Evolutionary conservation across 768 basidiomycete species (phyloP), one percentile per base, ranked within the genome.

Genomic region (Trametes punicea): DNA sequence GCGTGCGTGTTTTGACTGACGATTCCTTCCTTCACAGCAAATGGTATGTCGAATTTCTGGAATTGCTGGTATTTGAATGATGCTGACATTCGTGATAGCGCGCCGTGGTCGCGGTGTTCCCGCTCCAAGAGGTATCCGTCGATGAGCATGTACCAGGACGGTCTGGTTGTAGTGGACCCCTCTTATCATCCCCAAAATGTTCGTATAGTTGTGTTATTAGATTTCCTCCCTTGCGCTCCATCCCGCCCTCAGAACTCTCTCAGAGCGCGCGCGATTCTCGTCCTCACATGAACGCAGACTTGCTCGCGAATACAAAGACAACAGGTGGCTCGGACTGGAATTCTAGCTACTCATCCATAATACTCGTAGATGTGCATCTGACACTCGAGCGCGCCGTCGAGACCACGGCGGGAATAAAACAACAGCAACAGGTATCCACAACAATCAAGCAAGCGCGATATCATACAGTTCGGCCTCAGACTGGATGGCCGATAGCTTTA

Each of bases 21-120:
- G 50, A 56, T 59, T 52, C 38, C 58, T 20, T 64, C 62, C 66
- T 54, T 61, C 62, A 23, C 67, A 93, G 90, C 90, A 55, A 93
- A 93, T 61, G 90, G 90, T 90, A 70, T 69, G 78, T 59, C 23
- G 8, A 26, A 51, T 39, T 50, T 39, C 31, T 47, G 4, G 38
- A 16, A 36, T 23, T 21, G 26, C 42, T 11, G 10, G 45, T 21
- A 31, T 5, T 16, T 6, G 40, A 42, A 57, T 30, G 36, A 36
- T 33, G 36, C 55, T 56, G 15, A 41, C 53, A 55, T 30, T 60
- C 59, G 51, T 64, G 56, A 29, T 63, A 93, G 90, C 90, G 69
- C 90, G 90, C 63, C 90, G 90, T 68, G 91, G 91, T 67, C 88
- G 90, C 64, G 90, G 90, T 59, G 85, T 89, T 23, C 82, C 86